Conservation (phyloP, 2,329 filamentous ascomycete species). For the Monilinia laxa region DNA sequence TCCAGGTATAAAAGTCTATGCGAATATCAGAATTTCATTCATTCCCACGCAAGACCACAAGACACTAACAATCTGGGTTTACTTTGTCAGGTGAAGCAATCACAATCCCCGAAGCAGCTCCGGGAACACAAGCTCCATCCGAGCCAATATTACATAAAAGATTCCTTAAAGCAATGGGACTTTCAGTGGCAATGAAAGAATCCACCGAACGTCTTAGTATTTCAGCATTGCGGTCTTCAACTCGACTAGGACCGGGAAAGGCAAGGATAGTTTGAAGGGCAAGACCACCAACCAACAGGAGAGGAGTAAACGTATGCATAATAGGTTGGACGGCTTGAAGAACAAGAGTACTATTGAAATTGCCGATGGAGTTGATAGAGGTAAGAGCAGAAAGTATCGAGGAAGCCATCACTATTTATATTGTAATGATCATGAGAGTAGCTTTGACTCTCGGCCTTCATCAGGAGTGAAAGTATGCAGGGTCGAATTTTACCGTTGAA, state of each 20-base stretch:
- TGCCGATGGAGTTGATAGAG: conserved; percentile 30
- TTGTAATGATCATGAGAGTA: conserved; percentile 10
- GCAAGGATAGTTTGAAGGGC: conserved; percentile 54
- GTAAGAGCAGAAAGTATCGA: conserved; percentile 28
- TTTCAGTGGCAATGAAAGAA: conserved; percentile 53
- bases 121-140: conserved; percentile 50
- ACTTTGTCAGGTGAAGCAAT: conserved; percentile 56
- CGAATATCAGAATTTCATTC: conserved; percentile 16
- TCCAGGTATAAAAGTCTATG: conserved; percentile 79
- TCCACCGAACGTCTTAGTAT: conserved; percentile 52
- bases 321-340: conserved; percentile 40
- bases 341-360: conserved; percentile 30
- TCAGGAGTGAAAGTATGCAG: conserved; percentile 18
- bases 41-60: not conserved
- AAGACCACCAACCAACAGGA: conserved; percentile 52
- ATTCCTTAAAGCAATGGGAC: conserved; percentile 51
- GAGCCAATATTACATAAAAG: conserved; percentile 61
- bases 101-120: conserved; percentile 52
- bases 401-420: conserved; percentile 36
- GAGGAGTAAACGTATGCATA: conserved; percentile 53
- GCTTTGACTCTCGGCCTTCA: not conserved
- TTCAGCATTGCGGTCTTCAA: conserved; percentile 40
- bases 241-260: conserved; percentile 43
- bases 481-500: conserved; percentile 27
- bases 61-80: conserved; percentile 54